Base-by-base conservation (phyloP, 768 basidiomycete genomes). In the Mycena floridula region DNA sequence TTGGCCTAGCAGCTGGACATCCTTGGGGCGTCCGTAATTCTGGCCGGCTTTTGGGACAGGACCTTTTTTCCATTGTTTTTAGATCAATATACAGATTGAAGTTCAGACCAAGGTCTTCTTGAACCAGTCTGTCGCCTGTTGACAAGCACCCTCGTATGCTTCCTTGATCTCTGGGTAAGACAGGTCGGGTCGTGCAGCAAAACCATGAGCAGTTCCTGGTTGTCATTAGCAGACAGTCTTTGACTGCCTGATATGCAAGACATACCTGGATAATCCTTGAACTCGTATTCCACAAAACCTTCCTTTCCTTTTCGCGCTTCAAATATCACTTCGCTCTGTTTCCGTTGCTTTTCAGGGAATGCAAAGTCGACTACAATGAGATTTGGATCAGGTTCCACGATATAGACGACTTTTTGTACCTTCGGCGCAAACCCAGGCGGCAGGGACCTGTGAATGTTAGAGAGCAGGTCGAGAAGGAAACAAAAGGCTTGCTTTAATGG, bases 121-220 rank as follows among this genome's bases (percentile, higher is more conserved):
- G 50, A 75, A 74, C 74, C 73, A 76, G 18, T 56, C 54, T 15
- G 68, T 64, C 3, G 63, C 65, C 45, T 74, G 68, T 24, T 67
- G 58, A 7, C 72, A 64, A 0, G 72, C 65, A 7, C 60, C 60
- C 50, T 75, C 69, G 35, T 63, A 68, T 0, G 63, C 72, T 37
- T 62, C 63, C 46, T 68, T 70, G 40, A 70, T 62, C 8, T 65
- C 69, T 4, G 66, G 59, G 18, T 64, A 46, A 3, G 54, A 55
- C 12, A 70, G 41, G 35, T 72, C 66, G 3, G 73, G 74, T 9
- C 69, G 63, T 9, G 62, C 59, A 20, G 66, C 70, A 46, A 74
- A 76, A 7, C 74, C 73, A 47, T 76, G 74, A 4, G 64, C 54
- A 6, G 71, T 73, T 7, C 68, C 71, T 73, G 49, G 9, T 2